Base-by-base conservation (phyloP, 768 basidiomycete genomes). In the Psilocybe cubensis region DNA sequence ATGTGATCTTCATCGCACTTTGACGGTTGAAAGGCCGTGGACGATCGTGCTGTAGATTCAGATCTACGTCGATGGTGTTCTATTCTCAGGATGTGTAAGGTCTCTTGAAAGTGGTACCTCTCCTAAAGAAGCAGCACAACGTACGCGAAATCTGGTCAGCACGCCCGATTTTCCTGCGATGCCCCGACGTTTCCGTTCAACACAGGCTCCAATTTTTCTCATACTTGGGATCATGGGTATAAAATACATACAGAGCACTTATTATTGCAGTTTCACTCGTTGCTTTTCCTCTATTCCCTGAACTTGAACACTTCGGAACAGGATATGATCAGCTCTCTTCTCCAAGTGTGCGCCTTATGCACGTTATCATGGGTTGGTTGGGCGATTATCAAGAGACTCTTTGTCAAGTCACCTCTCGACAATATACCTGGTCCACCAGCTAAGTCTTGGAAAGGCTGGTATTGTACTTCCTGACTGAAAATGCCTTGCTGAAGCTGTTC, bases 381-480 rank as follows among this genome's bases (percentile, higher is more conserved):
- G 70, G 54, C 52, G 29, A 14, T 63, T 17, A 29, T 69, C 3
- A 50, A 58, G 23, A 38, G 54, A 20, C 57, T 66, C 44, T 44
- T 67, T 42, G 33, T 59, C 27, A 59, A 60, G 18, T 66, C 67
- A 12, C 58, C 65, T 9, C 59, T 78, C 3, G 72, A 76, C 47
- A 76, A 77, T 60, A 66, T 80, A 33, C 74, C 76, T 8, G 79
- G 79, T 3, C 79, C 78, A 0, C 59, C 67, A 3, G 59, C 71
- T 0, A 51, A 54, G 7, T 79, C 77, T 24, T 56, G 71, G 28
- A 70, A 62, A 46, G 79, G 79, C 78, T 17, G n/a, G 59, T 46
- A 20, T 25, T 33, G 25, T 8, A 57, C 1, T 42, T 40, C 9
- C 49, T 46, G 6, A 29, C 23, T 2, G 55, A 11, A 21, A 24